Conservation (phyloP, 805 yeast genomes). For the Metschnikowia gelsemii region DNA sequence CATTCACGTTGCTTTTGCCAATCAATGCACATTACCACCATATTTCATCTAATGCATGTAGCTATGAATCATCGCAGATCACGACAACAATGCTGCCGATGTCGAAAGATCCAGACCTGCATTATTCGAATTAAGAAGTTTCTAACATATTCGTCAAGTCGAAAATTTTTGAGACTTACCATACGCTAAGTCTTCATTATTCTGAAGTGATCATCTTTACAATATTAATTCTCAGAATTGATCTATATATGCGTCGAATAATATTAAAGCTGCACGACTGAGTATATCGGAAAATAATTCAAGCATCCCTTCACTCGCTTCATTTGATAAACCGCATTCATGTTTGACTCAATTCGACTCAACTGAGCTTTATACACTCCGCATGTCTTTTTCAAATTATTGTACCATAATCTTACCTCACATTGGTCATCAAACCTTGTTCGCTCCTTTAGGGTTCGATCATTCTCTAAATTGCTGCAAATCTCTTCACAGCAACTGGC, state of each 20-base stretch:
- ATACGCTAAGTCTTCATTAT: too few relatives aligned
- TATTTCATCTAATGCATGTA: not conserved
- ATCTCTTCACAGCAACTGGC: conserved; percentile 6
- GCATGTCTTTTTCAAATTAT: conserved; percentile 16
- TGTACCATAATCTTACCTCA: conserved; percentile 10
- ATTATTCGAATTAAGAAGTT: too few relatives aligned
- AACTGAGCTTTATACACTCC: conserved; percentile 13
- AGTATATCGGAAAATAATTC: conserved; percentile 17
- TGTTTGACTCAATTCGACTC: conserved; percentile 1
- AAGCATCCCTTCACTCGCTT: conserved; percentile 10
- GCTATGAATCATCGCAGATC: too few relatives aligned
- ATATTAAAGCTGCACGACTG: conserved; percentile 1
- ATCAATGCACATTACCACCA: not conserved
- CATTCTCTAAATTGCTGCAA: conserved; percentile 9
- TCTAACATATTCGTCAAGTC: too few relatives aligned
- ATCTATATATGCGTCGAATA: not conserved
- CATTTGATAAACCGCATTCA: not conserved
- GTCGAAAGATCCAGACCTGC: too few relatives aligned
- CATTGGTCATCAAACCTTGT: conserved; percentile 4
- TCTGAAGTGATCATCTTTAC: too few relatives aligned
- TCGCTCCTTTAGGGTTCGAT: conserved; percentile 8
- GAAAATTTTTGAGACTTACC: too few relatives aligned
- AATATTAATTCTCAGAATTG: too few relatives aligned
- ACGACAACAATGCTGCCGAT: too few relatives aligned
- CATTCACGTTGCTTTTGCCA: not conserved